A percentile compares a stretch with the other conserved stretches of the same genome.
Conservation (phyloP, 805 yeast species). For the Hagleromyces aurorensis region DNA sequence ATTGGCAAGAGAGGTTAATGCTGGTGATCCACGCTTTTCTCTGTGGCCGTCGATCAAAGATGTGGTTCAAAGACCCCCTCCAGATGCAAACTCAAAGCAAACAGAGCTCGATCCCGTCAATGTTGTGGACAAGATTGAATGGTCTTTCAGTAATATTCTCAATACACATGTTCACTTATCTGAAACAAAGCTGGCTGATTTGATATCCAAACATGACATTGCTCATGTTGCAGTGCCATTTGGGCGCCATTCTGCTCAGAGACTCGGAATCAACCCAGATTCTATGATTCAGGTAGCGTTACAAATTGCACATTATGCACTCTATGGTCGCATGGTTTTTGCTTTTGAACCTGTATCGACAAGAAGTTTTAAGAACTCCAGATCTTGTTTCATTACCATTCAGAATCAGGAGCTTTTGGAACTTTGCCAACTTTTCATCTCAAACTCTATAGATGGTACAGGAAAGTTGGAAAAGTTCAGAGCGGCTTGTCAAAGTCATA, state of each 20-base stretch:
- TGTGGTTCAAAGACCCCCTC: constrained; percentile 1
- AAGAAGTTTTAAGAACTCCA: constrained; percentile 54
- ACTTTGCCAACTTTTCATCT: constrained; percentile 56
- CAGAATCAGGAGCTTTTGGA: constrained; percentile 46
- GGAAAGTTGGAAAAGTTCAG: constrained; percentile 34
- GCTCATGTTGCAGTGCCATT: constrained; percentile 67
- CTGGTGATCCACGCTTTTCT: constrained; percentile 36
- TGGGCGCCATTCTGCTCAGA: constrained; percentile 70
- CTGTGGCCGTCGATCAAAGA: constrained; percentile 28
- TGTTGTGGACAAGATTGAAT: constrained; percentile 26
- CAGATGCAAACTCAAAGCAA: constrained; percentile 8
- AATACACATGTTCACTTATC: constrained; percentile 59
- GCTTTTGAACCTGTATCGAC: constrained; percentile 88
- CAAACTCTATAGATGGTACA: constrained; percentile 48
- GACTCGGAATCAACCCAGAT: constrained; percentile 79
- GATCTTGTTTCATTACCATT: constrained; percentile 62
- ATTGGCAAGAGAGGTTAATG: constrained; percentile 72
- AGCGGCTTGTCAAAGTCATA: constrained; percentile 46
- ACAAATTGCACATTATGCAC: constrained; percentile 84
- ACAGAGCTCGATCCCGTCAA: constrained; percentile 8
- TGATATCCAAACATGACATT: constrained; percentile 71
- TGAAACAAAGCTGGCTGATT: constrained; percentile 80
- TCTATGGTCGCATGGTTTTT: constrained; percentile 83
- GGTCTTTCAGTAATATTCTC: constrained; percentile 33
- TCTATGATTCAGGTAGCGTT: constrained; percentile 85